Conservation (phyloP, 371 early-diverging fungal species). For the Mortierella sp. region DNA sequence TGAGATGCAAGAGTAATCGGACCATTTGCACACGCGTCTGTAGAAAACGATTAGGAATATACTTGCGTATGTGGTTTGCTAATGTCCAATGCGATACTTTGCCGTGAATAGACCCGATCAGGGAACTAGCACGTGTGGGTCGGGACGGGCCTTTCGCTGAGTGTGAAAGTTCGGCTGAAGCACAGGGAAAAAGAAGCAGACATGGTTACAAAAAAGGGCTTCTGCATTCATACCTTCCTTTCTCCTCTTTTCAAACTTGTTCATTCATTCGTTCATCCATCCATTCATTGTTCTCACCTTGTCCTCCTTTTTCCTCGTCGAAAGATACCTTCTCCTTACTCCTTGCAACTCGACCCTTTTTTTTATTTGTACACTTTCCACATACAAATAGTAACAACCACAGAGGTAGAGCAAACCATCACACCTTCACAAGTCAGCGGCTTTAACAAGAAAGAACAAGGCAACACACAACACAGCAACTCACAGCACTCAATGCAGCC, state of each 20-base stretch:
- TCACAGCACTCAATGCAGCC: slow-evolving; percentile 3
- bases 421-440: neutral
- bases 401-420: neutral
- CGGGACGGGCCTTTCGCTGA: neutral
- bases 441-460: neutral
- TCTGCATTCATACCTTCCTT: neutral
- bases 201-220: neutral
- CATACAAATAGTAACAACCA: neutral
- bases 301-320: neutral
- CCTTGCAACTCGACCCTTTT: neutral
- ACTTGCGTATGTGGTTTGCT: neutral
- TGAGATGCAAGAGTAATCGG: slow-evolving; percentile 44
- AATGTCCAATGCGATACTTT: neutral
- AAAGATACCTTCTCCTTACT: neutral
- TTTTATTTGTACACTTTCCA: neutral
- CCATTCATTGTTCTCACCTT: neutral
- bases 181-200: neutral
- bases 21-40: neutral
- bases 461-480: neutral
- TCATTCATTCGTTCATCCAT: slow-evolving; percentile 9
- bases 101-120: neutral
- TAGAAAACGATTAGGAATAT: neutral
- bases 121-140: neutral
- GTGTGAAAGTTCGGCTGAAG: slow-evolving; percentile 13
- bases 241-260: neutral